These are phyloP conservation scores for Athelia psychrophila DNA, from an alignment of 1,284 basidiomycete species.

Conservation along the genomic window DNA sequence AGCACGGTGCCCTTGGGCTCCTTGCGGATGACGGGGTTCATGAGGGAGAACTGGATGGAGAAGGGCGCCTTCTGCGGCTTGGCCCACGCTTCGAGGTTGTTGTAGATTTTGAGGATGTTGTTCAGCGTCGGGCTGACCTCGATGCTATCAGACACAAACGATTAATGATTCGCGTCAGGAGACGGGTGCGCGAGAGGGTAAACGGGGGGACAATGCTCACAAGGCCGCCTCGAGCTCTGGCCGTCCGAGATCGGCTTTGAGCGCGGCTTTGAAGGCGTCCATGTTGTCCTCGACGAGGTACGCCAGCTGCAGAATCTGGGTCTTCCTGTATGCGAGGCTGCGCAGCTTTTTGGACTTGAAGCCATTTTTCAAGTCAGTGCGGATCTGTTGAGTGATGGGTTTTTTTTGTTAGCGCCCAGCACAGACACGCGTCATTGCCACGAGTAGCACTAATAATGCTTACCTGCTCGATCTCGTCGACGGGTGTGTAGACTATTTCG, in stretches of 20 bases:
- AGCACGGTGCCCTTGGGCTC: slow-evolving; percentile 77
- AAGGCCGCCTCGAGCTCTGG: slow-evolving; percentile 51
- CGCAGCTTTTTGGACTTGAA: slow-evolving; percentile 61
- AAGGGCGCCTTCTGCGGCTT: slow-evolving; percentile 63
- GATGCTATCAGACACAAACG: slow-evolving; percentile 36
- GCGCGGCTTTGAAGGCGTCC: slow-evolving; percentile 50
- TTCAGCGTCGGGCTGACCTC: slow-evolving; percentile 52
- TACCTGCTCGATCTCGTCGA: slow-evolving; percentile 36
- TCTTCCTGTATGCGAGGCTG: slow-evolving; percentile 59
- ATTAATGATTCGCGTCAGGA: too few species aligned
- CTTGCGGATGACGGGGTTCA: slow-evolving; percentile 67
- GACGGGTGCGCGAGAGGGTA: too few species aligned
- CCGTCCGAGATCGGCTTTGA: slow-evolving; percentile 56
- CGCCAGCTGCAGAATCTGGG: slow-evolving; percentile 62
- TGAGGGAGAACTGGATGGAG: slow-evolving; percentile 47
- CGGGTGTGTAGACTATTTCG: slow-evolving; percentile 24
- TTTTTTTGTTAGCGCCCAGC: not conserved
- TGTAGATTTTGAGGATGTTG: slow-evolving; percentile 65
- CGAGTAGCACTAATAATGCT: not conserved
- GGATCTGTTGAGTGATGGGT: slow-evolving; percentile 38
- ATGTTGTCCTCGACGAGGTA: slow-evolving; percentile 69
- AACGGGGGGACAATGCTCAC: slow-evolving; percentile 33
- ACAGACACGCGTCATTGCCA: too few species aligned
- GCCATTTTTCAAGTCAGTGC: slow-evolving; percentile 42
- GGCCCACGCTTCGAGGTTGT: slow-evolving; percentile 74